Conservation (phyloP, 2,329 filamentous ascomycete genomes). For the Elsinoe fawcettii region DNA sequence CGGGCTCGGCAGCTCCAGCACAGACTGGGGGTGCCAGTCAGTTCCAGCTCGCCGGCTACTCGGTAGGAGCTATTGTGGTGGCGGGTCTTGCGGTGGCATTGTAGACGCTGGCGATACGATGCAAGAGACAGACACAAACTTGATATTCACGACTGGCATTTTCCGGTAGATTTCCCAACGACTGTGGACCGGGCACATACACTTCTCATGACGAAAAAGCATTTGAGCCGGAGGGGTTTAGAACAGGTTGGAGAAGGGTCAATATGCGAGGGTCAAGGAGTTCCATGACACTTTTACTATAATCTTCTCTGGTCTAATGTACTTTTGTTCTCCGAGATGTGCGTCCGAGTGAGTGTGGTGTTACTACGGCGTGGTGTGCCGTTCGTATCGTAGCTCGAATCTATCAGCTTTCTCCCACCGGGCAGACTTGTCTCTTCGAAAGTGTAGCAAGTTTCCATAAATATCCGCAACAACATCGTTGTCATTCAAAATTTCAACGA, state of each 20-base stretch:
- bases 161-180: background rate
- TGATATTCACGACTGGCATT: conserved; percentile 4
- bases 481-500: background rate
- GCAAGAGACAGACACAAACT: background rate
- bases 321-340: conserved; percentile 3
- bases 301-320: conserved; percentile 10
- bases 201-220: conserved; percentile 9
- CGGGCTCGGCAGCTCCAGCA: background rate
- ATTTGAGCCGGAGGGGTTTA: conserved; percentile 4
- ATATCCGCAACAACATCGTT: background rate
- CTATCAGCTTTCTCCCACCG: too few relatives aligned
- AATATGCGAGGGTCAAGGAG: conserved; percentile 3
- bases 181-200: conserved; percentile 11
- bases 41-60: conserved; percentile 7
- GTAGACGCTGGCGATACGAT: conserved; percentile 10
- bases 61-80: conserved; percentile 13
- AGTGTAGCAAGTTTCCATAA: background rate
- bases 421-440: too few relatives aligned
- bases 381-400: too few relatives aligned
- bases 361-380: background rate
- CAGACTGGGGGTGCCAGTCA: conserved; percentile 15
- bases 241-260: background rate
- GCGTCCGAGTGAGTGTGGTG: background rate
- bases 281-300: conserved; percentile 9
- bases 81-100: conserved; percentile 13